Evolutionary conservation across 768 basidiomycete species (phyloP).

Genomic region (Mycena belliarum): DNA sequence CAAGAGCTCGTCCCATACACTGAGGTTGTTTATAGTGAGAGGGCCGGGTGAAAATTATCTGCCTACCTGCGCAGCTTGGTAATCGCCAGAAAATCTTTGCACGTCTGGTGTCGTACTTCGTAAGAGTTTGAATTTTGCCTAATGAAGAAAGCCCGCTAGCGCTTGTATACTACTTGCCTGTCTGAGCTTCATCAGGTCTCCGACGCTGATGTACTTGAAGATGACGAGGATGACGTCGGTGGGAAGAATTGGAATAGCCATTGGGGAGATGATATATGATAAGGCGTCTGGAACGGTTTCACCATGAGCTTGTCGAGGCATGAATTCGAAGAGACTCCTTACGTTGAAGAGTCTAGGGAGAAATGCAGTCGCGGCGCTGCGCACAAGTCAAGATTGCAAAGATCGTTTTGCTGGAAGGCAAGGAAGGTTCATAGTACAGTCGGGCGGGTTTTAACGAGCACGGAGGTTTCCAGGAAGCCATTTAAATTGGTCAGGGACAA

Average conservation of each 20-base stretch:
- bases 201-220: constrained; percentile 40
- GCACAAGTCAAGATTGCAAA: background rate
- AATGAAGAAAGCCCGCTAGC: background rate
- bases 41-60: no score
- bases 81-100: constrained; percentile 39
- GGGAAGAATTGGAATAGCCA: constrained; percentile 37
- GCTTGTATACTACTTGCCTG: constrained; percentile 42
- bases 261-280: background rate
- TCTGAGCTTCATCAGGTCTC: constrained; percentile 46
- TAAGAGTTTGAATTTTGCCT: background rate
- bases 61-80: constrained; percentile 44
- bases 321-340: constrained; percentile 39
- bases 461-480: background rate
- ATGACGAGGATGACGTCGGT: constrained; percentile 50
- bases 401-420: background rate
- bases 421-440: background rate
- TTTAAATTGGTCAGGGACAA: background rate
- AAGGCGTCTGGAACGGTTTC: background rate
- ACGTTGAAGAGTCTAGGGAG: constrained; percentile 30
- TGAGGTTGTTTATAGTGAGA: no score
- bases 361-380: constrained; percentile 10
- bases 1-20: constrained; percentile 54
- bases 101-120: constrained; percentile 44
- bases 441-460: background rate
- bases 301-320: constrained; percentile 15